Conservation (phyloP, 108 stramenopile species). For the Nitzschia inconspicua region DNA sequence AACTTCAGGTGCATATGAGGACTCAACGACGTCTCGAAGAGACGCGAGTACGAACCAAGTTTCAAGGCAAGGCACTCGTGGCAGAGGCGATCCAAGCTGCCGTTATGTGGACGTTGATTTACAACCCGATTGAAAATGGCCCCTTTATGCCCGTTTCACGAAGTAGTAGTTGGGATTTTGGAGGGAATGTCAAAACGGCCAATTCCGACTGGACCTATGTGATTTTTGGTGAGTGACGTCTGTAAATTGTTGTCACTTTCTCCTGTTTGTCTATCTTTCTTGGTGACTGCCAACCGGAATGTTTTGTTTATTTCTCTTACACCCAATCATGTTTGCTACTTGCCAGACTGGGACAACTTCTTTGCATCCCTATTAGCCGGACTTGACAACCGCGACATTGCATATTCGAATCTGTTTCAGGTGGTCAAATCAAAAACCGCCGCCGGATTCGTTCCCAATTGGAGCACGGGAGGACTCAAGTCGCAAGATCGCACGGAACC, state of each 20-base stretch:
- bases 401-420: conserved; percentile 21
- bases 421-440: conserved; percentile 19
- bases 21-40: too few relatives aligned
- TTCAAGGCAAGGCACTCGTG: too few relatives aligned
- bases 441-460: conserved; percentile 29
- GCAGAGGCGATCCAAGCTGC: conserved; percentile 7
- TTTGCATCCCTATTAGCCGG: conserved; percentile 12
- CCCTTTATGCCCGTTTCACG: conserved; percentile 5
- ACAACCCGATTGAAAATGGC: conserved; percentile 10
- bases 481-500: conserved; percentile 30
- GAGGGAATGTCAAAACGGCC: neutral
- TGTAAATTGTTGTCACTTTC: neutral
- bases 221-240: neutral
- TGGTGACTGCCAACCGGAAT: neutral
- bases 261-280: neutral
- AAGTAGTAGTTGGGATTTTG: neutral
- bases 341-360: conserved; percentile 9
- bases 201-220: conserved; percentile 9
- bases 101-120: conserved; percentile 9
- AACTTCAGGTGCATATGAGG: too few relatives aligned
- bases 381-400: conserved; percentile 2
- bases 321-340: too few relatives aligned
- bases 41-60: too few relatives aligned
- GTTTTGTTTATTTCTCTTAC: neutral
- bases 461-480: conserved; percentile 6